These are phyloP conservation scores for Dactylella cylindrospora DNA, from an alignment of 2,329 filamentous ascomycete species.

Conservation along the genomic window DNA sequence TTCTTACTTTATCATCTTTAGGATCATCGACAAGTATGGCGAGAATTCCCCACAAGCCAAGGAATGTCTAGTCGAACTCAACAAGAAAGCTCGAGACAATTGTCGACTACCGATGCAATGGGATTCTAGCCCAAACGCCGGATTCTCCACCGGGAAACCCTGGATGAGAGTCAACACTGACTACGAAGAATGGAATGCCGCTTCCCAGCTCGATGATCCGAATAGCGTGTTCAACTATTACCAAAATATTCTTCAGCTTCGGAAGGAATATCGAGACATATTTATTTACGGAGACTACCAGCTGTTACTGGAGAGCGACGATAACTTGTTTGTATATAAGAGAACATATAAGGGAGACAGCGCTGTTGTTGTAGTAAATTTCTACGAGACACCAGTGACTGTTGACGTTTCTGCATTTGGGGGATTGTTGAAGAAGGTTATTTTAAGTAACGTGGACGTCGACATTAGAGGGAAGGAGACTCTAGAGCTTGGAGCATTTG, in stretches of 20 bases:
- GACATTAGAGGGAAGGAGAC: no score
- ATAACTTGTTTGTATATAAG: no score
- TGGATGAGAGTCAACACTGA: slow-evolving; percentile 44
- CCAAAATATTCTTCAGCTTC: not conserved
- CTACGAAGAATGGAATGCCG: not conserved
- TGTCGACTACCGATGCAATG: not conserved
- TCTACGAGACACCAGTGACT: no score
- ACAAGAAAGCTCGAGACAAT: not conserved
- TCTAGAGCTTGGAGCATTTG: no score
- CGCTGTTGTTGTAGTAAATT: no score
- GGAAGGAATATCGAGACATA: not conserved
- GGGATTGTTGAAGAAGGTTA: no score
- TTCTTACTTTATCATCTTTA: no score
- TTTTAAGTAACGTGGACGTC: no score
- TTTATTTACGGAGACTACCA: not conserved
- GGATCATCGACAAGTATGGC: slow-evolving; percentile 48
- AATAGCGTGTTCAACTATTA: not conserved
- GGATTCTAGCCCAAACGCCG: not conserved
- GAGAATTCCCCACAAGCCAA: not conserved
- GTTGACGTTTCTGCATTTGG: no score
- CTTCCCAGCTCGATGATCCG: not conserved
- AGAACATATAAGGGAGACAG: no score
- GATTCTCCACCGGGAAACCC: not conserved
- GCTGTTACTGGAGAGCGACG: slow-evolving; percentile 45
- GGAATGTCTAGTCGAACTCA: not conserved